Base-by-base conservation (phyloP, 2,329 filamentous ascomycete genomes). In the Emergomyces pasteurianus region DNA sequence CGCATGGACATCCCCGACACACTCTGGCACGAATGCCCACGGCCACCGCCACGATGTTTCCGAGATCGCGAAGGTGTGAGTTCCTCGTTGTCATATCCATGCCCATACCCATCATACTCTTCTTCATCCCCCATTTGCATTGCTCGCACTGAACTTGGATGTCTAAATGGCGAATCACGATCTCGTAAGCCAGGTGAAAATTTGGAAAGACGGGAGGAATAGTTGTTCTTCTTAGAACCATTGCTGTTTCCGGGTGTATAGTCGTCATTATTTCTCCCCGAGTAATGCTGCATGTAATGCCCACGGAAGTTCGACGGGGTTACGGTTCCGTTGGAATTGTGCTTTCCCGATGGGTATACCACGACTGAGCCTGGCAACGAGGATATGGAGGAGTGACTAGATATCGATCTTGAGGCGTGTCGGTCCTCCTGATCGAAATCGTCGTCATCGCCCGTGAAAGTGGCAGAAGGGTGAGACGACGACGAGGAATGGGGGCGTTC, bases 101-200 rank as follows among this genome's bases (percentile, higher is more conserved):
- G 43, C 9, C 54, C 54, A 57, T 57, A 57, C 18, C 66, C 71
- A 60, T 77, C 74, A 58, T 76, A 57, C 26, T 57, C 74, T 16
- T 34, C 36, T 54, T 72, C 70, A 46, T 70, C 69, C 38, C 64
- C 64, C 68, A 72, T 70, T 62, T 72, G 70, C 58, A 72, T 64
- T 21, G 75, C 75, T 40, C 71, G 67, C 5, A 78, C 75, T 0
- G 76, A 78, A 66, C 75, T 78, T 1, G 75, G 73, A 62, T 78
- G 75, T 42, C 76, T 72, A 61, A 79, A 79, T 0, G 71, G 72
- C 0, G 70, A 70, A 60, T 73, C 69, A 9, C 71, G 71, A 53
- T 72, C 70, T 38, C 72, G 67, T 26, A 74, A 65, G 1, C 68
- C 69, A 7, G 69, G 67, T 31, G 68, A 63, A 23, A 63, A 61